These are phyloP conservation scores for Diutina mesorugosa DNA, from an alignment of 1,139 yeast genomes.

Conservation along the genomic window DNA sequence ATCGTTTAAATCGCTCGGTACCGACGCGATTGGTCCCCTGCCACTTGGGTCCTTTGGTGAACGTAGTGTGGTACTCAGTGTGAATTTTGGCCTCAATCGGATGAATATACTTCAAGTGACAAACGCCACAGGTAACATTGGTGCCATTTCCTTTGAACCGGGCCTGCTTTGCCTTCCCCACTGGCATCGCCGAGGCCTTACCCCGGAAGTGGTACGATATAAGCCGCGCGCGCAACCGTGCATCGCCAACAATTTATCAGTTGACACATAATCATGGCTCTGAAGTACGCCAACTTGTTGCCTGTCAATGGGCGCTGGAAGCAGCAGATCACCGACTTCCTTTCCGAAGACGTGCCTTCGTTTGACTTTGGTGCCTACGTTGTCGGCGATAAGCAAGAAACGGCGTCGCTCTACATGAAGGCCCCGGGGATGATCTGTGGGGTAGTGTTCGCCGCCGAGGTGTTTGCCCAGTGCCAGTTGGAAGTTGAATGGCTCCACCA, in stretches of 20 bases:
- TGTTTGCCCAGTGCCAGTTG: constrained; percentile 63
- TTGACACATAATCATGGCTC: background rate
- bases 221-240: background rate
- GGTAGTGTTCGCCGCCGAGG: constrained; percentile 81
- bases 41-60: background rate
- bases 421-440: constrained; percentile 77
- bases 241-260: background rate
- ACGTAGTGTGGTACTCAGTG: background rate
- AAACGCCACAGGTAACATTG: background rate
- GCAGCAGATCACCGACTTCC: constrained; percentile 58
- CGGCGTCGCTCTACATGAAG: constrained; percentile 74
- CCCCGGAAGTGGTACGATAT: background rate
- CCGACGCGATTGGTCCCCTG: background rate
- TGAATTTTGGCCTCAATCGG: background rate
- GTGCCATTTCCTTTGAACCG: background rate
- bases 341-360: constrained; percentile 82
- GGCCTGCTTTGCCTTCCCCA: background rate
- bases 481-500: constrained; percentile 55
- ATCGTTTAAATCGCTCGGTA: background rate
- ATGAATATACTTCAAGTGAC: background rate
- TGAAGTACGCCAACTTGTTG: constrained; percentile 39
- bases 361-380: constrained; percentile 92
- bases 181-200: background rate
- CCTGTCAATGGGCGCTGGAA: constrained; percentile 76
- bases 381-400: constrained; percentile 64